Evolutionary conservation across 169 alveolate genomes (phyloP), one percentile per base, ranked within the genome.

Genomic region (Theileria luwenshuni): DNA sequence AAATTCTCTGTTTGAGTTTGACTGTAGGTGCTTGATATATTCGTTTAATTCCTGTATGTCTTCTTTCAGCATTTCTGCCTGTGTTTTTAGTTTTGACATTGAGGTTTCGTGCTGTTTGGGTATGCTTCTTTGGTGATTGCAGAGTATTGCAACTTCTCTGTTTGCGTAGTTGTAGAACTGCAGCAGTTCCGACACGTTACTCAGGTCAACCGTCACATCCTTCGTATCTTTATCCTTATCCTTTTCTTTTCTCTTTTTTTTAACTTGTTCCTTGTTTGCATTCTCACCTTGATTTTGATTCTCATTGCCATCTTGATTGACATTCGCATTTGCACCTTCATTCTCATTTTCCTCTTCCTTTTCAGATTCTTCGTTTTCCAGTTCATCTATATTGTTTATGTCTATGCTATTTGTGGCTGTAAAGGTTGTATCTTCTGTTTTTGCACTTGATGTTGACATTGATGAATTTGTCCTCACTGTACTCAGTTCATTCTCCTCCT

Each of bases 71-170:
- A 83, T 86, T 58, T 92, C 85, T 62, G 92, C 90, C 79, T 92
- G 94, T 43, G 88, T 85, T 67, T 95, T 83, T 91, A 97, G 83
- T 86, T 96, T 96, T 45, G 94, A 94, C 94, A 96, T 91, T 52
- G 96, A 86, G 19, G 93, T 95, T 58, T 96, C 99, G 77, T 94
- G 98, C 76, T 92, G 97, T 83, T 97, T 97, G 32, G 99, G 97
- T 19, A 94, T 90, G 42, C 95, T 91, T 47, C 97, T 77, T 68
- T 94, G 97, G 90, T 98, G 99, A 90, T 96, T 96, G 86, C 99
- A 98, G 62, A 98, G 89, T 33, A 96, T 96, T 27, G 99, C 99
- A 23, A 98, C 99, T 65, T 95, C 95, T 72, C 97, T 90, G 77
- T 97, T 97, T 10, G 99, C 99, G 71, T 96, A 96, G 83, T 97